These are phyloP conservation scores for Mycena pura DNA, from an alignment of 768 basidiomycete genomes.

Conservation along the genomic window DNA sequence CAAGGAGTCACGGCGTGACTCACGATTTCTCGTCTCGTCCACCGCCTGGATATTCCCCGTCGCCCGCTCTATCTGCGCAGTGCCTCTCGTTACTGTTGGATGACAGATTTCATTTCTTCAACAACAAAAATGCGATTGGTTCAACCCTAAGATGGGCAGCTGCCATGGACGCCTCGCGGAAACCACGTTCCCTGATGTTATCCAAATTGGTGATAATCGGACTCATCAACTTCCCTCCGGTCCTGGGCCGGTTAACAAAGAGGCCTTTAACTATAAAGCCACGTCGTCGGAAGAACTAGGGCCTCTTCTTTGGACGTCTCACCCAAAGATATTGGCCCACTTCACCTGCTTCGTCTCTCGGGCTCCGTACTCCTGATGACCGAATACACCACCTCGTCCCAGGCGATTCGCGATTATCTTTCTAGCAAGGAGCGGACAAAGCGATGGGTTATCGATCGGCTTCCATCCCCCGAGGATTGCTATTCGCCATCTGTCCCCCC, in stretches of 20 bases:
- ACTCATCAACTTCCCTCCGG: constrained; percentile 22
- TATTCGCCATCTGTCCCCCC: constrained; percentile 68
- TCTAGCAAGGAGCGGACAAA: constrained; percentile 67
- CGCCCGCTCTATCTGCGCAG: neutral
- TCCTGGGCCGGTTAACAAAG: constrained; percentile 20
- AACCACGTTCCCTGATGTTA: constrained; percentile 25
- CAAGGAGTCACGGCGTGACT: too few species aligned
- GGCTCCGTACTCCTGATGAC: constrained; percentile 19
- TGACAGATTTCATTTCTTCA: too few species aligned
- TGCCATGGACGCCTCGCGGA: constrained; percentile 23
- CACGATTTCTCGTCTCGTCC: too few species aligned
- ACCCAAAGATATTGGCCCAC: constrained; percentile 6
- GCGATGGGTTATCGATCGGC: constrained; percentile 64
- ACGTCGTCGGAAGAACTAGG: constrained; percentile 14
- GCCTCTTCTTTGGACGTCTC: constrained; percentile 26
- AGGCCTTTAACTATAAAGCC: constrained; percentile 24
- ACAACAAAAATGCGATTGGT: constrained; percentile 4
- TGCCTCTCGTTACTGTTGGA: neutral
- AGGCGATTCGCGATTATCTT: constrained; percentile 64
- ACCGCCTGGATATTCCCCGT: too few species aligned
- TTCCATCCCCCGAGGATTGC: constrained; percentile 42
- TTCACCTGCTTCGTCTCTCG: constrained; percentile 22
- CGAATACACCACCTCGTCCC: constrained; percentile 47
- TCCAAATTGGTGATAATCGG: constrained; percentile 20
- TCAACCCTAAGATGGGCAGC: constrained; percentile 12